These are phyloP conservation scores for Xerocomus potaroensis DNA, from an alignment of 768 basidiomycete genomes.

Conservation along the genomic window DNA sequence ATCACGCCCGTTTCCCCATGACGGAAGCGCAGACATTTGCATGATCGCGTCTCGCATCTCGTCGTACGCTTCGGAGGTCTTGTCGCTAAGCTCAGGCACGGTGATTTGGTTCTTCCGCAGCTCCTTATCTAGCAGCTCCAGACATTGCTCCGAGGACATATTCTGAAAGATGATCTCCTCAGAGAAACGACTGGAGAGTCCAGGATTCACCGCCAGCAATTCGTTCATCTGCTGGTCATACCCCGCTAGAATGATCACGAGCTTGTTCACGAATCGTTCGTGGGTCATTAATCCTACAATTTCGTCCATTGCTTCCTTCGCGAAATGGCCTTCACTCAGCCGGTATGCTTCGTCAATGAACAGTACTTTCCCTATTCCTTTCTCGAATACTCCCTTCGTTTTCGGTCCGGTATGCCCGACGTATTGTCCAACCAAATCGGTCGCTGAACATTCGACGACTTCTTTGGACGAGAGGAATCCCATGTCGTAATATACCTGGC, in stretches of 20 bases:
- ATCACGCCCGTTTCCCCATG: constrained; percentile 72
- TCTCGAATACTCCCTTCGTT: constrained; percentile 55
- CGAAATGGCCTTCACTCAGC: constrained; percentile 57
- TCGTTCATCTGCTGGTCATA: constrained; percentile 67
- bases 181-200: constrained; percentile 68
- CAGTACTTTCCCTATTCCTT: constrained; percentile 62
- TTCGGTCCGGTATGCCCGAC: constrained; percentile 74
- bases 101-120: constrained; percentile 41
- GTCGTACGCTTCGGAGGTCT: background rate
- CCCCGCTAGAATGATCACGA: constrained; percentile 68
- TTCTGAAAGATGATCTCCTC: constrained; percentile 56
- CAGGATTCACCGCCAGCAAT: constrained; percentile 56
- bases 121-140: constrained; percentile 47
- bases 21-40: constrained; percentile 42
- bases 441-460: constrained; percentile 65
- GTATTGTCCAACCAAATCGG: constrained; percentile 67
- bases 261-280: constrained; percentile 51
- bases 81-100: constrained; percentile 32
- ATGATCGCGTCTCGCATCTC: constrained; percentile 39
- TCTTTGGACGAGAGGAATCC: constrained; percentile 48
- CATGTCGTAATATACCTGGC: constrained; percentile 64
- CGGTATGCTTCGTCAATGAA: constrained; percentile 76
- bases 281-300: constrained; percentile 63
- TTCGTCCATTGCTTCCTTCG: constrained; percentile 72
- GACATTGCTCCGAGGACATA: constrained; percentile 48